Base-by-base conservation (phyloP, 2,329 filamentous ascomycete species). In the Talaromyces marneffei region DNA sequence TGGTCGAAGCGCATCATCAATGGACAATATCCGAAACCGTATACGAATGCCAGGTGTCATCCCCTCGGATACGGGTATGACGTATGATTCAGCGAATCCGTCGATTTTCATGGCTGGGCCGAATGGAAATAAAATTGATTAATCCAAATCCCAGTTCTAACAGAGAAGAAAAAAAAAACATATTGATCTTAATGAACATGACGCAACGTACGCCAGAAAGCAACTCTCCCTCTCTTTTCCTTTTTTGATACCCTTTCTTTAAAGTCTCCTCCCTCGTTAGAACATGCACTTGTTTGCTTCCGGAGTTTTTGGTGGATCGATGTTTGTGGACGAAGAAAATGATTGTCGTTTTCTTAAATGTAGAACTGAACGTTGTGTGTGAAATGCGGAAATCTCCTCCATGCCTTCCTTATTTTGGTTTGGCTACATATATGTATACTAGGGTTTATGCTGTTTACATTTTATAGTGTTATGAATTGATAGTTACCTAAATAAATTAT, bases 1-100 rank as follows among this genome's bases (percentile, higher is more conserved):
- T 7, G 55, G 65, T 27, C 65, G 67, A 37, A 66, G 59, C 46
- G 63, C 57, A 55, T 27, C 31, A 48, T 44, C 50, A 12, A 42
- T 62, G 25, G 66, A 68, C 29, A 16, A 33, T 12, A 33, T 57
- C 35, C 37, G 40, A n/a, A 33, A 55, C 6, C 31, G 54, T 18
- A 48, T 59, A 33, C 61, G 61, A 54, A 48, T 65, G 25, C 55
- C 63, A 5, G 63, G 61, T 2, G 20, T 63, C 14, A 25, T 63
- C 16, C 61, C 63, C 1, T 61, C 61, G 8, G 61, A 65, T 31
- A 25, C 33, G 14, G 57, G 63, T 12, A 31, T 57, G 25, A 44
- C 27, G 23, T 65, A 61, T 20, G 63, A 64, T 33, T 57, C 61
- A 27, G 23, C 57, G 27, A 44, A 44, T 33, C 60, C 60, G 3